Conservation (phyloP, 257 asterid genomes). For the Thymus mandschuricus region DNA sequence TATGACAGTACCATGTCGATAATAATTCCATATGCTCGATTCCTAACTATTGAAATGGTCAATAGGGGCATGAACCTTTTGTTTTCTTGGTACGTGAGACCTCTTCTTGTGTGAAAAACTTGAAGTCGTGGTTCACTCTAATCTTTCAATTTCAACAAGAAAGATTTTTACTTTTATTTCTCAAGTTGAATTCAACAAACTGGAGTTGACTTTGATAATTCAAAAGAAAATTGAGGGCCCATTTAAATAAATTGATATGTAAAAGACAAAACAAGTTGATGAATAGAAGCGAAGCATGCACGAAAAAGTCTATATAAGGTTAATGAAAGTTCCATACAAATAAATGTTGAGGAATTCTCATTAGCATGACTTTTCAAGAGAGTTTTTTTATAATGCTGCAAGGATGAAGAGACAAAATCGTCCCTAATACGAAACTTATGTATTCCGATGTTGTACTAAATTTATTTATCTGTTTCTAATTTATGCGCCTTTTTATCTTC, state of each 20-base stretch:
- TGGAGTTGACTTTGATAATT: slow-evolving; percentile 28
- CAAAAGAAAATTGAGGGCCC: slow-evolving; percentile 1
- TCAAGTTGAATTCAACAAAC: neutral
- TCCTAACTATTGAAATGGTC: slow-evolving; percentile 37
- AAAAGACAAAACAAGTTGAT: neutral
- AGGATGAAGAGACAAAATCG: too few species aligned
- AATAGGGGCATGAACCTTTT: neutral
- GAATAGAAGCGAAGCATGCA: neutral
- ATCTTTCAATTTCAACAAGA: slow-evolving; percentile 16
- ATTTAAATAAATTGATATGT: neutral
- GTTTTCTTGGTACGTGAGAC: slow-evolving; percentile 24
- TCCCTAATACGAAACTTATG: too few species aligned
- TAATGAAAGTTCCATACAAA: neutral
- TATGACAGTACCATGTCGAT: too few species aligned
- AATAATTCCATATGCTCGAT: neutral
- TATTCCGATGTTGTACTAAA: too few species aligned
- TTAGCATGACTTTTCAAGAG: neutral
- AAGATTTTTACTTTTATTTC: neutral
- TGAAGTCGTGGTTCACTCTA: slow-evolving; percentile 24
- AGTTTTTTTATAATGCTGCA: neutral
- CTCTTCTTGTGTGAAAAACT: slow-evolving; percentile 23
- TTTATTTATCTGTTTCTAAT: too few species aligned
- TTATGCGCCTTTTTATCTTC: too few species aligned
- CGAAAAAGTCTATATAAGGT: neutral
- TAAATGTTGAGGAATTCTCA: neutral